Conservation (phyloP, 2,329 filamentous ascomycete genomes). For the Venturia aucupariae region DNA sequence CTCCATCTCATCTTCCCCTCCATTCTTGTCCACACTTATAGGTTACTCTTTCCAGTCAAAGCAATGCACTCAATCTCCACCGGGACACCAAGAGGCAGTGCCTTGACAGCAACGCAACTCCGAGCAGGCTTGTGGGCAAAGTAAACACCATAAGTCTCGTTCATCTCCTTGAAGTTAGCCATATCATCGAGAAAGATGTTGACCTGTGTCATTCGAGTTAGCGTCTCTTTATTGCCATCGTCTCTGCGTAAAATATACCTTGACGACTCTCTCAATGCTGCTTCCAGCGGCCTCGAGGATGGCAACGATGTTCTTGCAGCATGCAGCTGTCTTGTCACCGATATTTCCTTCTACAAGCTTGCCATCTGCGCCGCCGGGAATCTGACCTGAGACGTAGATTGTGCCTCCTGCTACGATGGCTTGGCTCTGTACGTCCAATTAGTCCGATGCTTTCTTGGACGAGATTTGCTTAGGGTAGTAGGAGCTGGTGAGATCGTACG, state of each 20-base stretch:
- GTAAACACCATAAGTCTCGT: constrained; percentile 74
- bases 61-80: constrained; percentile 90
- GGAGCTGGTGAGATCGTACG: constrained; percentile 6
- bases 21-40: background rate
- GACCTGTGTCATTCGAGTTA: background rate
- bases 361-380: constrained; percentile 57
- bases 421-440: constrained; percentile 31
- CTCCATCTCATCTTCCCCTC: too few relatives aligned
- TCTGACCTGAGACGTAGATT: constrained; percentile 66
- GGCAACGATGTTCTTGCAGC: constrained; percentile 71
- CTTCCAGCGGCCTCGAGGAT: constrained; percentile 78
- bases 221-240: background rate
- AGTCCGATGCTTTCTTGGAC: constrained; percentile 11
- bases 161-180: constrained; percentile 81
- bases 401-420: constrained; percentile 60
- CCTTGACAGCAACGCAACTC: constrained; percentile 83
- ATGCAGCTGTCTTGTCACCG: constrained; percentile 59
- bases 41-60: constrained; percentile 23
- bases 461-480: background rate
- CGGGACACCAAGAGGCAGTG: constrained; percentile 74
- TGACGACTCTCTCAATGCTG: constrained; percentile 70
- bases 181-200: constrained; percentile 84
- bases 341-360: constrained; percentile 56
- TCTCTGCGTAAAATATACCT: constrained; percentile 43
- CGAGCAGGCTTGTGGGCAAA: constrained; percentile 76